Evolutionary conservation across 495 filamentous ascomycete genomes (phyloP), one percentile per base, ranked within the genome.

Genomic region (Physcia stellaris): DNA sequence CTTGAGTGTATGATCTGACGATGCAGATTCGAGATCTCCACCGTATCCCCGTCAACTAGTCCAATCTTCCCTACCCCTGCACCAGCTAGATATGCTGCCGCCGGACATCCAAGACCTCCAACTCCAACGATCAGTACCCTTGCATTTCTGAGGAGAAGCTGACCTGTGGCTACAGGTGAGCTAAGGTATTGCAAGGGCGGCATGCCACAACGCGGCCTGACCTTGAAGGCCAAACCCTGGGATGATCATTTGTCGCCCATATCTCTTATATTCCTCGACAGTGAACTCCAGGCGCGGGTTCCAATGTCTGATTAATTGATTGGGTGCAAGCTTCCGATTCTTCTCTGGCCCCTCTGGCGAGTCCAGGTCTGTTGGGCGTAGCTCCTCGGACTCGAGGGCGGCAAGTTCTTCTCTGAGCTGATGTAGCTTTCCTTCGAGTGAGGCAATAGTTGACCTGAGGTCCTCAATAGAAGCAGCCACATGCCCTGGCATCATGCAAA

Each of bases 181-280:
- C n/a, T n/a, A n/a, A n/a, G n/a, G n/a, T n/a, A n/a, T n/a, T n/a
- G n/a, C n/a, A n/a, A n/a, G n/a, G n/a, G n/a, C n/a, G n/a, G n/a
- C n/a, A n/a, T n/a, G n/a, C n/a, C n/a, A 24, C 2, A 36, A 35
- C 13, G 23, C 4, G 19, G 17, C 18, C 53, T 26, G 43, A 80
- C 83, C 85, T 55, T 75, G 64, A 19, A 94, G 65, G 2, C 87
- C 88, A 42, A 98, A 67, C 41, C 82, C 74, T 0, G 86, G 79
- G 26, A 98, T 70, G 31, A 95, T 88, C 64, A 98, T 80, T 58
- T 98, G 90, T 28, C 90, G 68, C 4, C 85, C 86, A 63, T 98
- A 98, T 35, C 86, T 72, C 45, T 66, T 68, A 50, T 94, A 88
- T 52, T 92, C 85, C 22, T 79, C 69, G 19, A 54, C 58, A 0